phyloP scores from a whole-genome alignment of 495 filamentous ascomycete species.

The Trichoderma erinaceum region DNA sequence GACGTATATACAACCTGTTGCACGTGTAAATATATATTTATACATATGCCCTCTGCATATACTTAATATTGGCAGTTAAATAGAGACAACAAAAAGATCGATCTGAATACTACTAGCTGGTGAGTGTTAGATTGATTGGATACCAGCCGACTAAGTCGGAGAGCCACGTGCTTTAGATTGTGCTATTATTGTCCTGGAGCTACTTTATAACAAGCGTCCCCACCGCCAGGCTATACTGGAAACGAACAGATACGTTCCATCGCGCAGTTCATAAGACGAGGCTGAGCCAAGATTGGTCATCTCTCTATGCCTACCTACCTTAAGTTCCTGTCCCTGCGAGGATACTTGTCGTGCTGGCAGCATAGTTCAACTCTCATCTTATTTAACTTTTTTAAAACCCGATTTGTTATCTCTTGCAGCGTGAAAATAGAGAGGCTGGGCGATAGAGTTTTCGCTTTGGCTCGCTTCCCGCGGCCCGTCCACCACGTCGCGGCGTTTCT shows the following conservation, averaged over 20 bases:
- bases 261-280: neutral
- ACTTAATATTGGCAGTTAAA: neutral
- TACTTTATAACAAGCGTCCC: neutral
- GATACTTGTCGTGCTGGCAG: neutral
- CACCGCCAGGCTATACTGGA: neutral
- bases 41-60: neutral
- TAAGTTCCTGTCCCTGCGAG: neutral
- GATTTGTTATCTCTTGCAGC: too few relatives aligned
- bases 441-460: too few relatives aligned
- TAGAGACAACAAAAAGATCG: neutral
- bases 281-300: neutral
- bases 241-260: neutral
- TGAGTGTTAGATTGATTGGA: neutral
- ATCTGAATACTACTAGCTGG: neutral
- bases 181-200: neutral
- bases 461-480: too few relatives aligned
- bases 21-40: neutral
- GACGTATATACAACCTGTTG: too few relatives aligned
- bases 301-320: neutral
- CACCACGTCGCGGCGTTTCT: too few relatives aligned
- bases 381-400: too few relatives aligned
- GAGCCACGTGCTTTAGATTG: constrained; percentile 2
- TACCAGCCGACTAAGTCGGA: neutral
- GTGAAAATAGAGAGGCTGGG: too few relatives aligned
- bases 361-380: too few relatives aligned